A percentile compares a stretch with the other conserved stretches of the same genome.
Conservation (phyloP, 2,329 filamentous ascomycete species). For the Pseudogymnoascus sp. region DNA sequence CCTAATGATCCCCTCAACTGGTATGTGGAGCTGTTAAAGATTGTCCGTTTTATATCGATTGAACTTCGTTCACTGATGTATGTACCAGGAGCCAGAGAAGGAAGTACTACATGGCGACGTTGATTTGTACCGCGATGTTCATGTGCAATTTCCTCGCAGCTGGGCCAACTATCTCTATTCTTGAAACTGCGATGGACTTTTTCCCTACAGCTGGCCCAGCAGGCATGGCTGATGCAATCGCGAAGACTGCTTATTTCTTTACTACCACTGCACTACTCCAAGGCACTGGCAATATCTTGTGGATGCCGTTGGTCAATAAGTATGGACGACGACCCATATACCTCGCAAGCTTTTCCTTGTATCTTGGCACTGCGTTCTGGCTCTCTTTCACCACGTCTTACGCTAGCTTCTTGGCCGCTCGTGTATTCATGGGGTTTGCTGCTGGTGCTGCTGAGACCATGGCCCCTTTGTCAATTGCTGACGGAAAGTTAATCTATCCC, state of each 20-base stretch:
- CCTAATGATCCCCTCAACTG: constrained; percentile 33
- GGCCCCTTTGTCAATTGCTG: constrained; percentile 50
- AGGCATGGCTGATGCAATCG: constrained; percentile 12
- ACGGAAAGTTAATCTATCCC: constrained; percentile 23
- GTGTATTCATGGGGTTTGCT: constrained; percentile 18
- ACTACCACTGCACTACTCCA: constrained; percentile 18
- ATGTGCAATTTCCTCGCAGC: constrained; percentile 22
- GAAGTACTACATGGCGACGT: constrained; percentile 14
- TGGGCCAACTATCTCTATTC: constrained; percentile 19
- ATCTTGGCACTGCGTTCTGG: constrained; percentile 16
- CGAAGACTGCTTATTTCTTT: constrained; percentile 21
- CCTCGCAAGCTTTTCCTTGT: constrained; percentile 15
- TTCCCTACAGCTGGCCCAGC: constrained; percentile 13
- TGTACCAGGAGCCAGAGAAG: not conserved
- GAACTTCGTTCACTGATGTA: not conserved
- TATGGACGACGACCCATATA: constrained; percentile 21
- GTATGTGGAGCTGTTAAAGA: constrained; percentile 10
- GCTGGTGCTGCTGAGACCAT: constrained; percentile 44
- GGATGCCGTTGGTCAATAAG: constrained; percentile 22
- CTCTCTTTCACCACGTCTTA: constrained; percentile 13
- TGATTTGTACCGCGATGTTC: constrained; percentile 19
- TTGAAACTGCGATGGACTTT: constrained; percentile 17
- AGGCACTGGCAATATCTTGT: constrained; percentile 18
- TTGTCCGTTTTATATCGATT: not conserved
- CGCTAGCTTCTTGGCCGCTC: constrained; percentile 16